Evolutionary conservation across 345 rosid genomes (phyloP), one percentile per base, ranked within the genome.

Genomic region (Citrus sp.): DNA sequence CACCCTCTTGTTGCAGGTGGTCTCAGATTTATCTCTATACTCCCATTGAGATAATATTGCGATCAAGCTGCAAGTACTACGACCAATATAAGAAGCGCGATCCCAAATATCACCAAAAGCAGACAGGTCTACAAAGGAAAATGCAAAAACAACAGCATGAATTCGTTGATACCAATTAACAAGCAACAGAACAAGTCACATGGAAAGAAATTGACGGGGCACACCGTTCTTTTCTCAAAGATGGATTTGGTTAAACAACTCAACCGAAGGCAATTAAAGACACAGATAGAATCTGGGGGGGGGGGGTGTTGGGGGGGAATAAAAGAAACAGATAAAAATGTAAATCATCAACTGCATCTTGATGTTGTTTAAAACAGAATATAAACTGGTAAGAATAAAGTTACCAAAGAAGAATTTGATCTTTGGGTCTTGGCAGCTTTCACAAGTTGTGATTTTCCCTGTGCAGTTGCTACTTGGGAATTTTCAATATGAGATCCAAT

Each of bases 401-500:
- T 85, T 90, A 93, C 98, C 96, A 93, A 88, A 55, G 99, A 93
- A 25, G 99, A 92, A 83, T 92, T 95, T 80, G 99, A 92, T 86
- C 88, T 85, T 79, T 95, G 97, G 40, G 93, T 87, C 79, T 89
- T 93, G 46, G 97, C 88, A 8, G 98, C 99, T 88, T 89, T 91
- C 60, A 77, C 88, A 27, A 95, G 99, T 32, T 93, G 96, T 22
- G 90, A 82, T 85, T 80, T 91, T 30, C 89, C 98, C 81, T 92
- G 97, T 63, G 86, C 87, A 71, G 97, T 91, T 79, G 99, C 90
- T 35, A 92, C 91, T 69, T 85, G 86, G 38, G 98, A 79, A 85
- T 84, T 88, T 14, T 93, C 99, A 4, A 92, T 82, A 60, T 93
- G 91, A 74, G 90, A 73, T 62, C 97, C 90, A 58, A 92, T 90